phyloP scores from a whole-genome alignment of 768 basidiomycete genomes.

The Trametes cubensis region DNA sequence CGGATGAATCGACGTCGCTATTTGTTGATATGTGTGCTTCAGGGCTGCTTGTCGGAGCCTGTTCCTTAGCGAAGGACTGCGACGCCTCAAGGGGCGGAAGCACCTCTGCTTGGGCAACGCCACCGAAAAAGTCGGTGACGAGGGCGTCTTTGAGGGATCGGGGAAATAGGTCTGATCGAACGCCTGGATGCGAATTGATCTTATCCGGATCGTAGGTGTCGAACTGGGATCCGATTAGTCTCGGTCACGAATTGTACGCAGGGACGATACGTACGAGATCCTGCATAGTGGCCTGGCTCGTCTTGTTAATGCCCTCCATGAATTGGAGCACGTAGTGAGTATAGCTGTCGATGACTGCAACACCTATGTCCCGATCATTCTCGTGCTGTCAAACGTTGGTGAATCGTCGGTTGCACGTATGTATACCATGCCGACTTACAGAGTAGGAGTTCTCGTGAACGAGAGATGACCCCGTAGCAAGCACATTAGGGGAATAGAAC shows the following conservation, averaged over 20 bases:
- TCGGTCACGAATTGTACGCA: not conserved
- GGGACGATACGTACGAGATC: slow-evolving; percentile 66
- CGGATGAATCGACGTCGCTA: not conserved
- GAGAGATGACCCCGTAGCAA: slow-evolving; percentile 86
- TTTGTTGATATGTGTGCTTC: not conserved
- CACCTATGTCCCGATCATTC: slow-evolving; percentile 92
- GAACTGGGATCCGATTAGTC: slow-evolving; percentile 56
- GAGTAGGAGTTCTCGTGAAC: slow-evolving; percentile 93
- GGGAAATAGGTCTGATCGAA: slow-evolving; percentile 80
- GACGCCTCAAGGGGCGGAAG: slow-evolving; percentile 20
- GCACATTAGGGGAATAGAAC: slow-evolving; percentile 90
- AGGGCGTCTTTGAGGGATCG: slow-evolving; percentile 62
- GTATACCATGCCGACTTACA: slow-evolving; percentile 45
- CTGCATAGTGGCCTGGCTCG: slow-evolving; percentile 74
- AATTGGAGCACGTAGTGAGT: slow-evolving; percentile 91
- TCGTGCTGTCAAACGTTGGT: slow-evolving; percentile 61
- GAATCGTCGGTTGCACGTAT: not conserved
- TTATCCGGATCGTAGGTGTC: slow-evolving; percentile 70
- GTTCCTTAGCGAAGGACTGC: not conserved
- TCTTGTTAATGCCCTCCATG: slow-evolving; percentile 93
- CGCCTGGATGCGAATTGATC: slow-evolving; percentile 87
- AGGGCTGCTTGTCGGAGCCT: not conserved
- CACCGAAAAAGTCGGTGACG: slow-evolving; percentile 73
- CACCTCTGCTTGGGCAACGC: slow-evolving; percentile 83
- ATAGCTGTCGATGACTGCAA: slow-evolving; percentile 92